Percentiles rank a stretch among this genome's conserved stretches.
Conservation (phyloP, 208 protist genomes). For the Trypanosoma scelopori region DNA sequence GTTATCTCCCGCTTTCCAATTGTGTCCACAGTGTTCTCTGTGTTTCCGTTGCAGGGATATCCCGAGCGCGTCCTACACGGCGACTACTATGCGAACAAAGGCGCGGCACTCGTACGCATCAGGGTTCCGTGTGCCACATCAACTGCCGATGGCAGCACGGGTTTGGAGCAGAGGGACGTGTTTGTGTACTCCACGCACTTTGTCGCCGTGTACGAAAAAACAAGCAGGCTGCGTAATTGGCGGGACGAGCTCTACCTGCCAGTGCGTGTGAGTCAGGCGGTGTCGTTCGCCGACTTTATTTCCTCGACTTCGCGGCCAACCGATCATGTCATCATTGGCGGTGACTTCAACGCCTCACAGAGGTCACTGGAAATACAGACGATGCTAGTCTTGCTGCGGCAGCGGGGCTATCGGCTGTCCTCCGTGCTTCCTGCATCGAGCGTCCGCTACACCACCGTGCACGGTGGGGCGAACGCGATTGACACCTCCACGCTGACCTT, state of each 20-base stretch:
- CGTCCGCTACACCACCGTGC: background rate
- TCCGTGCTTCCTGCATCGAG: constrained; percentile 59
- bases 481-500: constrained; percentile 57
- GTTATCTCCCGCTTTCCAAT: constrained; percentile 86
- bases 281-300: constrained; percentile 80
- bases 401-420: constrained; percentile 61
- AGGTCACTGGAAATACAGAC: constrained; percentile 81
- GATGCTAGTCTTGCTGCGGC: constrained; percentile 70
- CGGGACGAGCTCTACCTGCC: constrained; percentile 78
- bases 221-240: constrained; percentile 53
- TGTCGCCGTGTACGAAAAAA: constrained; percentile 78
- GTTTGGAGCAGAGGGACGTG: constrained; percentile 44
- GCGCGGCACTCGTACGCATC: constrained; percentile 63
- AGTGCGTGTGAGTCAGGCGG: constrained; percentile 74
- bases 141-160: background rate
- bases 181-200: constrained; percentile 82
- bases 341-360: constrained; percentile 86
- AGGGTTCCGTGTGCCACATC: constrained; percentile 38
- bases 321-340: constrained; percentile 76
- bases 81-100: constrained; percentile 91
- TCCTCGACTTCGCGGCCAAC: constrained; percentile 61
- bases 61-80: constrained; percentile 86
- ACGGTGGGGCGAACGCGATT: constrained; percentile 23
- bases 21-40: constrained; percentile 69
- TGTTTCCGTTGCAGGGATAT: constrained; percentile 79